Conservation (phyloP, 2,329 filamentous ascomycete species). For the Ceratocystiopsis sp. region DNA sequence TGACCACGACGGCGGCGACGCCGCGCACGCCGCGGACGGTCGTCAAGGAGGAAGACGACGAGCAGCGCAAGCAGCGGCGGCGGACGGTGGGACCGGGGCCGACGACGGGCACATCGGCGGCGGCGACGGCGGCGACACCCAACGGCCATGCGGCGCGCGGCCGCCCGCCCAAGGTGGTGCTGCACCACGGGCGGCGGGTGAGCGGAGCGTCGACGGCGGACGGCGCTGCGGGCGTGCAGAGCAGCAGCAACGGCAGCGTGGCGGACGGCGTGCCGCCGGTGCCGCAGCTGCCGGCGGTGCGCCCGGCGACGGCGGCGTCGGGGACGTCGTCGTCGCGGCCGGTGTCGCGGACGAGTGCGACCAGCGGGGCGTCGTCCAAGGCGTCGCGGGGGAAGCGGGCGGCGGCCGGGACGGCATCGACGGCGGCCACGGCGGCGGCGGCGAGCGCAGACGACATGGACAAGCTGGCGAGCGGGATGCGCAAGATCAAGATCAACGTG, state of each 20-base stretch:
- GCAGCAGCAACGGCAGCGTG: too few relatives aligned
- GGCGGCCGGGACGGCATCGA: background rate
- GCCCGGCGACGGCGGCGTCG: conserved; percentile 2
- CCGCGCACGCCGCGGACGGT: background rate
- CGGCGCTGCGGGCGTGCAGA: too few relatives aligned
- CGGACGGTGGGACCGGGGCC: conserved; percentile 39
- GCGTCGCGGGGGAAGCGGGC: conserved; percentile 1
- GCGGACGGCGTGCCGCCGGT: background rate
- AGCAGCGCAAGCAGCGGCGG: conserved; percentile 32
- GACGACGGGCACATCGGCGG: conserved; percentile 11
- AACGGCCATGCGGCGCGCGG: conserved; percentile 6
- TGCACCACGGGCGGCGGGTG: conserved; percentile 26
- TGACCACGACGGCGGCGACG: background rate
- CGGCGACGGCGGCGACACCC: background rate
- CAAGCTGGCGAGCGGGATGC: conserved; percentile 39
- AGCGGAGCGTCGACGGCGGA: conserved; percentile 25
- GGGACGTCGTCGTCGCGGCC: conserved; percentile 13
- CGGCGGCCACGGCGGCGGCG: conserved; percentile 2
- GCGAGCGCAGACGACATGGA: conserved; percentile 27
- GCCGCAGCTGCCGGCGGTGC: background rate
- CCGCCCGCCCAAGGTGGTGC: conserved; percentile 13
- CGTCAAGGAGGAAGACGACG: conserved; percentile 27
- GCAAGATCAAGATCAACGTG: conserved; percentile 45
- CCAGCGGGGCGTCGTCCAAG: conserved; percentile 17
- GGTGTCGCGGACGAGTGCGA: conserved; percentile 28